phyloP scores from a whole-genome alignment of 2,329 filamentous ascomycete species.

The Neoarthrinium moseri region DNA sequence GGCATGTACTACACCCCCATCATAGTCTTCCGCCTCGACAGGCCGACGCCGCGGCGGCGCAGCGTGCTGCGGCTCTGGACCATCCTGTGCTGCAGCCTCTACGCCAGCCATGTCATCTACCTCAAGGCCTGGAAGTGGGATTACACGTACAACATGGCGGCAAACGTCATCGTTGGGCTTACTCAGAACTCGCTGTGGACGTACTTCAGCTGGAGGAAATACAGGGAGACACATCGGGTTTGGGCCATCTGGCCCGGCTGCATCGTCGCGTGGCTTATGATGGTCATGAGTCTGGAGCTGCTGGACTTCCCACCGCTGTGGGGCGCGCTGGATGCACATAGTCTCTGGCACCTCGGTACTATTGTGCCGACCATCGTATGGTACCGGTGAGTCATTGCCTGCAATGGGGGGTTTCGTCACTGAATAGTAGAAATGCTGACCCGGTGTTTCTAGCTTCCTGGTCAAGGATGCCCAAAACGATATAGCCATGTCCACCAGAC shows the following conservation, averaged over 20 bases:
- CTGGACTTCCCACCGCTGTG: slow-evolving; percentile 87
- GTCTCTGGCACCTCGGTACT: slow-evolving; percentile 92
- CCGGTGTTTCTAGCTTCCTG: slow-evolving; percentile 63
- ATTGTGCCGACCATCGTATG: slow-evolving; percentile 84
- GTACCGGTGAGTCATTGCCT: slow-evolving; percentile 75
- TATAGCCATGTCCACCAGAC: slow-evolving; percentile 44
- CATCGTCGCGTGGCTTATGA: slow-evolving; percentile 86
- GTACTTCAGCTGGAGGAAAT: slow-evolving; percentile 75
- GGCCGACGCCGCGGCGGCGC: slow-evolving; percentile 38
- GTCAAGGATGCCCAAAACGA: slow-evolving; percentile 84
- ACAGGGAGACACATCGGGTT: slow-evolving; percentile 64
- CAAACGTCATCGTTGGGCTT: slow-evolving; percentile 81
- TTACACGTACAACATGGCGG: slow-evolving; percentile 97
- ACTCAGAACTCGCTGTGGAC: slow-evolving; percentile 84
- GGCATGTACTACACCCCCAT: slow-evolving; percentile 84
- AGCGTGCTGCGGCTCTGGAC: slow-evolving; percentile 74
- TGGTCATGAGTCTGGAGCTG: slow-evolving; percentile 94
- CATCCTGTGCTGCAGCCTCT: slow-evolving; percentile 66
- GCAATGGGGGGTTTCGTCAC: too few species aligned
- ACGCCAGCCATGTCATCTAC: slow-evolving; percentile 76
- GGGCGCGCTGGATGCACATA: slow-evolving; percentile 87
- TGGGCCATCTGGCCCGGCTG: slow-evolving; percentile 92
- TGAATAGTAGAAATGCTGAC: slow-evolving; percentile 8
- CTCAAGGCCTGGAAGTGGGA: slow-evolving; percentile 86
- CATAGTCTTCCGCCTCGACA: slow-evolving; percentile 79